Base-by-base conservation (phyloP, 2,329 filamentous ascomycete genomes). In the Remersonia thermophila region DNA sequence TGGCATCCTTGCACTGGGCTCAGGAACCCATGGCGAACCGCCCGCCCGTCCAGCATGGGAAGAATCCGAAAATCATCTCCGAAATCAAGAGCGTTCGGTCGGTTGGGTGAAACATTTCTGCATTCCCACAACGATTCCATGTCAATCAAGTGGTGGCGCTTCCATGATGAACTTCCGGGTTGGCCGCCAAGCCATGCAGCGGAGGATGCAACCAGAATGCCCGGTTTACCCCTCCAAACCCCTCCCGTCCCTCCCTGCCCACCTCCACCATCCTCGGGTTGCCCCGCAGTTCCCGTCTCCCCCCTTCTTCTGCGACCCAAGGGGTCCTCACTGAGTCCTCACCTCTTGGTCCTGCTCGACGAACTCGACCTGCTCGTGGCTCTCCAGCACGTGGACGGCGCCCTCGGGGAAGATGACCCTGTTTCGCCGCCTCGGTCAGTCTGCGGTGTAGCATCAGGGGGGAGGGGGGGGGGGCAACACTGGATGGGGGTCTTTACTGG, bases 311-410 rank as follows among this genome's bases (percentile, higher is more conserved):
- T 12, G 30, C 29, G 26, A 23, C 20, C 23, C 31, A n/a, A n/a
- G n/a, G n/a, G n/a, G n/a, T 57, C 20, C 20, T 56, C 77, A 89
- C 68, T 89, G 80, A 7, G 73, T 91, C 51, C 48, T 76, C 43
- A 93, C 73, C 50, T 73, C 67, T 32, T 66, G 59, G 58, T 95
- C 85, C 40, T 59, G 51, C 69, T 96, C 89, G 40, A 94, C 81
- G 30, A 52, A 51, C 51, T 85, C 70, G 56, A 95, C 67, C 53
- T 85, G 70, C 45, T 83, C 73, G 63, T 81, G 72, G 41, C 62
- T 65, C 50, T 77, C 64, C 41, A 95, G 69, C 4, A 79, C 72
- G 27, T 60, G 60, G 39, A 93, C 65, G 12, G 69, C 62, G 54
- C 80, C 82, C 10, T 76, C 67, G 18, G 76, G 73, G 58, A 83